Base-by-base conservation (phyloP, 768 basidiomycete genomes). In the Coprinopsis sp. region DNA sequence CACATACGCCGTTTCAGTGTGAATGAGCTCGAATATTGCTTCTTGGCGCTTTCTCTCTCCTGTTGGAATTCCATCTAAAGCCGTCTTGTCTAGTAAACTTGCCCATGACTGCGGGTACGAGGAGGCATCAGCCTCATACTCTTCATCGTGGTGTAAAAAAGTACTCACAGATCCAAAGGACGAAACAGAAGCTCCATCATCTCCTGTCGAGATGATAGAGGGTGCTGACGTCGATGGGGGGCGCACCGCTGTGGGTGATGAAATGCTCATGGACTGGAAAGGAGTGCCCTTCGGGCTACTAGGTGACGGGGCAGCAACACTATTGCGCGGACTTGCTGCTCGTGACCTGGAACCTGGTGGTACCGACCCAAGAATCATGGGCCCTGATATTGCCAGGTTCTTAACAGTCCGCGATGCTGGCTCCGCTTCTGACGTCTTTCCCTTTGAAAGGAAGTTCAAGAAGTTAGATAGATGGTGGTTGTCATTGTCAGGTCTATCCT, bases 21-120 rank as follows among this genome's bases (percentile, higher is more conserved):
- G 76, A 54, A 98, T 95, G 43, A 98, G 74, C 66, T 99, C 95
- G 54, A 97, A 98, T 42, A 96, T 95, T 0, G 90, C 86, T 83
- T 98, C 95, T 65, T 97, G 95, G 44, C 94, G 76, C 49, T 82
- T 84, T 36, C 94, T 75, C 61, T 98, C 95, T 19, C 70, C 70
- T 1, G 74, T 61, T 1, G 90, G 87, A 34, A 97, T 84, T 5
- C 80, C 90, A 24, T 86, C 86, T 18, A 97, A 63, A 0, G 88
- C 91, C 27, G 82, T 78, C 52, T 82, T 82, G 56, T 96, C 89
- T 0, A 97, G 84, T 40, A 97, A 67, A 61, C 92, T 95, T 6
- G 90, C 84, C 95, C 95, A 98, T 0, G 91, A 92, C 79, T 92
- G 41, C 19, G 50, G 34, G 24, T 29, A 28, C 38, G 24, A 47